Evolutionary conservation across 1,284 basidiomycete species (phyloP).

Genomic region (Stereum hirsutum): DNA sequence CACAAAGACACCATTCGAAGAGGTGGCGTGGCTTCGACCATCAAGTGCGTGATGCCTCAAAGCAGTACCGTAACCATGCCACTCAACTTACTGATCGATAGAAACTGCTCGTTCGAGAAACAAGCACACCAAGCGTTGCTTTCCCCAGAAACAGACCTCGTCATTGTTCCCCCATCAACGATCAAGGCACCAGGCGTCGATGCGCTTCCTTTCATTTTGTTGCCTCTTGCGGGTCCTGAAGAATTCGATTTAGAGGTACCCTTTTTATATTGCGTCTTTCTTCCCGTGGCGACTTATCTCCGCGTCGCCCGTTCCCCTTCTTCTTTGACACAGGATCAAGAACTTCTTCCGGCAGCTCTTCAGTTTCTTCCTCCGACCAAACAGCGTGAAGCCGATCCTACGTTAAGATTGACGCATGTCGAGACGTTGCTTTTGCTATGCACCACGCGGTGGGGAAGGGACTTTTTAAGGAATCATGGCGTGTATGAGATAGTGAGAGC

Average conservation of each 20-base stretch:
- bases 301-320: slow-evolving; percentile 6
- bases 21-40: slow-evolving; percentile 76
- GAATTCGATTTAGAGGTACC: slow-evolving; percentile 84
- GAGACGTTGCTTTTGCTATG: slow-evolving; percentile 88
- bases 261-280: background rate
- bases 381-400: slow-evolving; percentile 73
- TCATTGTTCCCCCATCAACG: slow-evolving; percentile 47
- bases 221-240: slow-evolving; percentile 91
- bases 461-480: slow-evolving; percentile 73
- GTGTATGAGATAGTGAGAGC: slow-evolving; percentile 84
- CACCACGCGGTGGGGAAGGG: slow-evolving; percentile 82
- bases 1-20: slow-evolving; percentile 79
- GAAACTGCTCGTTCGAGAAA: slow-evolving; percentile 72
- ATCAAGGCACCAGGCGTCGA: slow-evolving; percentile 69
- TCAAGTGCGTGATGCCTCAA: slow-evolving; percentile 56
- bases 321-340: slow-evolving; percentile 69
- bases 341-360: slow-evolving; percentile 74
- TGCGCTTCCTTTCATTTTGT: slow-evolving; percentile 73
- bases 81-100: slow-evolving; percentile 19
- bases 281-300: no score
- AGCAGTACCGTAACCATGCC: background rate
- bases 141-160: slow-evolving; percentile 40
- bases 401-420: slow-evolving; percentile 77
- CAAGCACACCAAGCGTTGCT: slow-evolving; percentile 65
- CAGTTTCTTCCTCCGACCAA: slow-evolving; percentile 88